phyloP scores from a whole-genome alignment of 163 green algal genomes.

The Chlorella variabilis region DNA sequence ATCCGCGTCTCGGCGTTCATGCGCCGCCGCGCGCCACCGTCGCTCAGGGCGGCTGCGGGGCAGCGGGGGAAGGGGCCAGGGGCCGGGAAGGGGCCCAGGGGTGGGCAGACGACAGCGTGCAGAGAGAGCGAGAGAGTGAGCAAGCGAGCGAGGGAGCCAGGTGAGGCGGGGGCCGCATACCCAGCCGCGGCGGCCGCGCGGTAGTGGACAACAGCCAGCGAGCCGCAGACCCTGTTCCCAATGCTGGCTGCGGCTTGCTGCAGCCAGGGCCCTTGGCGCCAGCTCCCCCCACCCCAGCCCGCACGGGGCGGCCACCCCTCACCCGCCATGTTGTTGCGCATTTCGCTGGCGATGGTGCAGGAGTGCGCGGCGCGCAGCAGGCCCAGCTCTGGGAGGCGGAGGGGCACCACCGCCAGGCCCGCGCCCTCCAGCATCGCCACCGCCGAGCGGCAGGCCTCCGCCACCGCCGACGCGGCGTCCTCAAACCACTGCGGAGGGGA shows the following conservation, averaged over 20 bases:
- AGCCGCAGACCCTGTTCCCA: too few relatives aligned
- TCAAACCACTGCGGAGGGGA: constrained; percentile 63
- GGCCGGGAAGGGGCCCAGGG: too few relatives aligned
- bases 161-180: too few relatives aligned
- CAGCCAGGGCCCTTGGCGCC: too few relatives aligned
- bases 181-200: too few relatives aligned
- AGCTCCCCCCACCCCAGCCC: too few relatives aligned
- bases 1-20: constrained; percentile 68
- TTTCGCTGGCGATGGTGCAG: constrained; percentile 69
- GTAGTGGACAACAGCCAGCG: too few relatives aligned
- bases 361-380: constrained; percentile 66
- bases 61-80: background rate
- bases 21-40: constrained; percentile 3
- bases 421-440: constrained; percentile 44
- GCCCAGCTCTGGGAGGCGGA: constrained; percentile 76
- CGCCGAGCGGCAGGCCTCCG: constrained; percentile 58
- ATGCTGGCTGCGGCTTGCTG: too few relatives aligned
- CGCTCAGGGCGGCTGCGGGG: constrained; percentile 18
- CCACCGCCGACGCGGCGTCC: constrained; percentile 61
- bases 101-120: too few relatives aligned
- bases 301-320: too few relatives aligned
- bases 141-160: too few relatives aligned
- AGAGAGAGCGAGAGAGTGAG: too few relatives aligned
- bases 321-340: constrained; percentile 55
- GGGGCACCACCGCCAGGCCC: constrained; percentile 46